Percentiles rank a stretch among this genome's conserved stretches.
These are phyloP conservation scores for Balamuthia mandrillaris DNA, from an alignment of 208 protist species.

Conservation along the genomic window DNA sequence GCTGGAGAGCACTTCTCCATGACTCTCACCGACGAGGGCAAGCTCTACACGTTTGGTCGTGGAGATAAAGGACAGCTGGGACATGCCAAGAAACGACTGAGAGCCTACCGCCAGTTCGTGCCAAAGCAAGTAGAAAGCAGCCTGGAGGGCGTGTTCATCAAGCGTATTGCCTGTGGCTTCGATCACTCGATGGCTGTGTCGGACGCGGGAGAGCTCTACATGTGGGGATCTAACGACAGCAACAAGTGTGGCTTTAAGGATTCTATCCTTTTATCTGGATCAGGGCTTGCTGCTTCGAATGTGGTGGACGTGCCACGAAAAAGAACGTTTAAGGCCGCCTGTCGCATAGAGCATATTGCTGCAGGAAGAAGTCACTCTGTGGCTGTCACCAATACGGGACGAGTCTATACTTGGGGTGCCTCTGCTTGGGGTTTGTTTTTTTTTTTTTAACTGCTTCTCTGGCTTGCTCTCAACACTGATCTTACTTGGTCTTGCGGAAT, in stretches of 20 bases:
- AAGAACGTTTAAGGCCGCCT: background rate
- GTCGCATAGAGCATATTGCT: background rate
- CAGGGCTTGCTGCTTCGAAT: background rate
- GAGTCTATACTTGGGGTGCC: slow-evolving; percentile 3
- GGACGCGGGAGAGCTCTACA: slow-evolving; percentile 11
- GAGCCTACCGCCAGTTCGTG: background rate
- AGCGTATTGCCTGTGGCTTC: background rate
- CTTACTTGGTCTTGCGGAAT: too few species aligned
- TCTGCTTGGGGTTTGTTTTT: slow-evolving; percentile 1
- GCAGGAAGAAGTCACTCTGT: background rate
- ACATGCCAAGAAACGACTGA: background rate
- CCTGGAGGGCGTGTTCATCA: background rate
- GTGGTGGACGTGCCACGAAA: too few species aligned
- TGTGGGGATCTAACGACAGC: slow-evolving; percentile 20
- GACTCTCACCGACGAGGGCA: background rate
- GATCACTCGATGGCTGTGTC: slow-evolving; percentile 30
- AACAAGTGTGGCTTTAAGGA: background rate
- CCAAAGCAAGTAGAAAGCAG: background rate
- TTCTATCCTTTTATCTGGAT: background rate
- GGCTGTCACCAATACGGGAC: background rate
- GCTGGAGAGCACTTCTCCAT: slow-evolving; percentile 17
- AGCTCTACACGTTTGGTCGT: slow-evolving; percentile 2
- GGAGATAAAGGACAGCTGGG: slow-evolving; percentile 24
- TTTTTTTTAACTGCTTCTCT: too few species aligned
- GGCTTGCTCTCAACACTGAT: too few species aligned